Percentiles rank a stretch among this genome's conserved stretches.
phyloP scores from a whole-genome alignment of 2,329 filamentous ascomycete species.

The Ramularia endophylla region DNA sequence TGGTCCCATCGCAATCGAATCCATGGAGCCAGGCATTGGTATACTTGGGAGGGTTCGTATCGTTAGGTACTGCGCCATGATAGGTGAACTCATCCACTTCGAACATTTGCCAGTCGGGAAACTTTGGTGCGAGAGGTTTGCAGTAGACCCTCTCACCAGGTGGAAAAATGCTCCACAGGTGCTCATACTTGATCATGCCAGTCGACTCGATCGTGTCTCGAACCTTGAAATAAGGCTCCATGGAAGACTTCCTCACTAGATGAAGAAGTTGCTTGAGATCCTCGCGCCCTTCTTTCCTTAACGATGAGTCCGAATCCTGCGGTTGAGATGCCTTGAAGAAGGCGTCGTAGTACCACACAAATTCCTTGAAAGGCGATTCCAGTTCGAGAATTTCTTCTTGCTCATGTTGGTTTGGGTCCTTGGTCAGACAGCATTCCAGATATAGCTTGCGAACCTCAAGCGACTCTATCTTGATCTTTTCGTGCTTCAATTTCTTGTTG shows the following conservation, averaged over 20 bases:
- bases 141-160: no score
- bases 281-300: neutral
- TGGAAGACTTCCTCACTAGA: no score
- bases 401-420: no score
- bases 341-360: slow-evolving; percentile 3
- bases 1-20: slow-evolving; percentile 10
- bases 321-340: slow-evolving; percentile 4
- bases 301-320: neutral
- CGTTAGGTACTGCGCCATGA: no score
- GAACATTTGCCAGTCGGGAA: slow-evolving; percentile 4
- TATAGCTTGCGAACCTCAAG: slow-evolving; percentile 1
- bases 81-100: no score
- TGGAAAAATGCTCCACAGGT: no score
- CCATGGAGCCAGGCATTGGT: no score
- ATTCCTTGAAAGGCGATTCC: slow-evolving; percentile 2
- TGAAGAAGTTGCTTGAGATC: slow-evolving; percentile 6
- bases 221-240: no score
- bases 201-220: no score
- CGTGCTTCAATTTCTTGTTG: slow-evolving; percentile 3
- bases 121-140: no score
- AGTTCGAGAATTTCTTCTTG: neutral
- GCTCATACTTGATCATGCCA: no score
- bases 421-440: slow-evolving; percentile 2
- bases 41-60: no score
- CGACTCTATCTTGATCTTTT: slow-evolving; percentile 6